Base-by-base conservation (phyloP, 805 yeast species). In the Candida caryicola region DNA sequence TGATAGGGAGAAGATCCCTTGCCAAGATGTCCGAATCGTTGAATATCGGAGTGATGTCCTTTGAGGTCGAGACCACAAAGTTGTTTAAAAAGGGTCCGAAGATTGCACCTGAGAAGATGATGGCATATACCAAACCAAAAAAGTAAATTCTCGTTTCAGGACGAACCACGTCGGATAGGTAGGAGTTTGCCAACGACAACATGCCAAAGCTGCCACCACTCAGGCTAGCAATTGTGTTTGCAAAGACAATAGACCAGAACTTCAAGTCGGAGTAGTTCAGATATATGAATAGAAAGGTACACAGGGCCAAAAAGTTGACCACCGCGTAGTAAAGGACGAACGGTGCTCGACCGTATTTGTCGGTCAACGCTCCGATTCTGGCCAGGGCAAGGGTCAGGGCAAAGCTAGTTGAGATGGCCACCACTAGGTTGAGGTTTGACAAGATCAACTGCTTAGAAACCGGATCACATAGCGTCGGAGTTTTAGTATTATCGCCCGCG, bases 1-100 rank as follows among this genome's bases (percentile, higher is more conserved):
- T 40, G 30, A 52, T 39, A 4, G 56, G 56, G 8, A 39, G 35
- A 19, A 45, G 43, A 19, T 51, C 55, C 14, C 32, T 33, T 9
- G 37, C n/a, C 7, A 33, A 21, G 19, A 49, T 40, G 4, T 33
- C 32, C 13, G 3, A 23, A 12, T 27, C 17, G n/a, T 10, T 15
- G 13, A n/a, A n/a, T 10, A 34, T 18, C 5, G 32, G 17, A 3
- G 36, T 19, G 21, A 25, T 17, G 17, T 31, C 21, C 6, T 14
- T 31, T 23, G 34, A 31, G 5, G n/a, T 8, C 17, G 35, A 8
- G 4, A 34, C 13, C 18, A 41, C 15, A 13, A 27, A 27, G 13
- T 33, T 37, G 7, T 33, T 32, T n/a, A 39, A 6, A 12, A 42
- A 17, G 4, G 49, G 49, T 9, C 46, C 46, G 5, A 42, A 4